A percentile compares a stretch with the other conserved stretches of the same genome.
Evolutionary conservation across 352 stramenopile genomes (phyloP).

Genomic region (Aphanomyces invadans): DNA sequence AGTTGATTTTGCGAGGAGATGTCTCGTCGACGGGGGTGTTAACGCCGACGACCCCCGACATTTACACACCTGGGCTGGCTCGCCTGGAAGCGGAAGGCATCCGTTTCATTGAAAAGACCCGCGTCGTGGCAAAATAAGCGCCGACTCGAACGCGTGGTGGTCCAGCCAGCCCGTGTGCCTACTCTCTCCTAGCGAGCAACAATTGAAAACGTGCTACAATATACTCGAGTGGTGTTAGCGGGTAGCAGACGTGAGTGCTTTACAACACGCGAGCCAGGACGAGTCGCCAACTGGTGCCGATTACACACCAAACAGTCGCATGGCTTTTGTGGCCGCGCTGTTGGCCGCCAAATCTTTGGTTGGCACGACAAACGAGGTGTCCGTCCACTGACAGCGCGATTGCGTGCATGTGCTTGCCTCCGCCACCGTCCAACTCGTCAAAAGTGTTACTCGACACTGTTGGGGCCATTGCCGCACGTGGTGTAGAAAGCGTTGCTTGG

Average conservation of each 20-base stretch:
- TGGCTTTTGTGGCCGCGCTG: slow-evolving; percentile 49
- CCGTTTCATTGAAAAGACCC: slow-evolving; percentile 71
- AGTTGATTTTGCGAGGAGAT: slow-evolving; percentile 89
- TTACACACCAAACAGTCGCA: slow-evolving; percentile 54
- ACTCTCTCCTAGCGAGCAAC: no score
- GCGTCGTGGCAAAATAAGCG: slow-evolving; percentile 8
- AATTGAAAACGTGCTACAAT: no score
- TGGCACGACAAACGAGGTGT: slow-evolving; percentile 45
- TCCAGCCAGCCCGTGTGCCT: no score
- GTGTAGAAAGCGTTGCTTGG: slow-evolving; percentile 56
- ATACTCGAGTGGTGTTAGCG: neutral
- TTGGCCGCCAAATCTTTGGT: slow-evolving; percentile 68
- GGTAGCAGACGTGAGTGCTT: neutral
- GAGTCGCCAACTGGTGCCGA: neutral
- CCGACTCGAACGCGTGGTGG: no score
- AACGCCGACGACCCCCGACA: slow-evolving; percentile 83
- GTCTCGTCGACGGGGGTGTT: slow-evolving; percentile 78
- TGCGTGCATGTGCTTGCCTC: slow-evolving; percentile 33
- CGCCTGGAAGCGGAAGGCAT: slow-evolving; percentile 82
- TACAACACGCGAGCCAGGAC: no score
- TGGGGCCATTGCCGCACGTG: slow-evolving; percentile 53
- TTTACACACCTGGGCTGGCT: slow-evolving; percentile 83
- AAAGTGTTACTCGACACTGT: slow-evolving; percentile 3
- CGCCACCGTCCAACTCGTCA: slow-evolving; percentile 29
- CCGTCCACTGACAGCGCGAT: slow-evolving; percentile 64